Evolutionary conservation across 371 early-diverging fungal genomes (phyloP).

Genomic region (Apophysomyces sp.): DNA sequence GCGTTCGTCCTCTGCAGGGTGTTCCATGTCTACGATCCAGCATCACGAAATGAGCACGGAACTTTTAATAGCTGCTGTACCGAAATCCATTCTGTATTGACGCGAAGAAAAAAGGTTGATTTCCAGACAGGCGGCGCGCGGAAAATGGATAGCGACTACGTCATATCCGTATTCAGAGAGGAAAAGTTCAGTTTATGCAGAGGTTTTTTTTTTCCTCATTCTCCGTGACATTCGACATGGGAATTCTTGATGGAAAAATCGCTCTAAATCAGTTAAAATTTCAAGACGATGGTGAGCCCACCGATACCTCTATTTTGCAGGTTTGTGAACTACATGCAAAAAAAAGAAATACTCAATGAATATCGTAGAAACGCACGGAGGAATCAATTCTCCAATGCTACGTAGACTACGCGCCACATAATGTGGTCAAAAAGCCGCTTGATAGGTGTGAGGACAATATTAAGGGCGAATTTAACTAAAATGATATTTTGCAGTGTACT

Average conservation of each 20-base stretch:
- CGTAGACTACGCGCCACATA: constrained; percentile 34
- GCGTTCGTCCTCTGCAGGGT: background rate
- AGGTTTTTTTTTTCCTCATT: constrained; percentile 7
- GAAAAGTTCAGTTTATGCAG: no score
- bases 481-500: constrained; percentile 33
- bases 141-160: no score
- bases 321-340: constrained; percentile 18
- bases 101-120: background rate
- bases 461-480: background rate
- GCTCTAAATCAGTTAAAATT: constrained; percentile 24
- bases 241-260: constrained; percentile 28
- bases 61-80: background rate
- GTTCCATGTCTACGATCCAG: constrained; percentile 1
- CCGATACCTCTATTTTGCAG: constrained; percentile 55
- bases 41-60: background rate
- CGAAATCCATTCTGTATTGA: background rate
- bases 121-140: no score
- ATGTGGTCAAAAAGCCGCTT: constrained; percentile 16
- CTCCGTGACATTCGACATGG: constrained; percentile 17
- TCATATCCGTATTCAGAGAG: no score
- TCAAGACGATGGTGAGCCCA: constrained; percentile 49
- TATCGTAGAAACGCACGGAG: constrained; percentile 31
- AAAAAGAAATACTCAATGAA: background rate
- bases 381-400: constrained; percentile 32
- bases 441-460: constrained; percentile 16